Base-by-base conservation (phyloP, 306 rosid species). In the Acacia confusa region DNA sequence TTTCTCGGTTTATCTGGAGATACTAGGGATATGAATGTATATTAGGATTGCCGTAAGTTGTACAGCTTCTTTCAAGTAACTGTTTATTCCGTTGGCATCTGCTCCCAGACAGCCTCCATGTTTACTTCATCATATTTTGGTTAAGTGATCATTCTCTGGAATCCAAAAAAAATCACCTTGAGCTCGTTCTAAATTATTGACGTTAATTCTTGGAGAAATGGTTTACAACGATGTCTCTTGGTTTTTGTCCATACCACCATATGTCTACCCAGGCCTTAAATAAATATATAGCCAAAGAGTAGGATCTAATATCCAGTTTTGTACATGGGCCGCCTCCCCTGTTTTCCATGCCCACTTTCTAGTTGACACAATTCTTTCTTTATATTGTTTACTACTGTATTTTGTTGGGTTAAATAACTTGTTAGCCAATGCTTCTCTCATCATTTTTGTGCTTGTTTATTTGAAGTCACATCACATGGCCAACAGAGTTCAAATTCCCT, bases 401-500 rank as follows among this genome's bases (percentile, higher is more conserved):
- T 34, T 74, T 32, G 32, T 34, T n/a, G 27, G 64, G 48, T 24
- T 75, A 9, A 48, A 75, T 40, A 45, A 24, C 66, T 74, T 53
- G 79, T 75, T n/a, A 40, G 11, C 14, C 19, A 58, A 34, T 40
- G 53, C 57, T 40, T 75, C 25, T 38, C 36, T 70, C 34, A 13
- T 48, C 55, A 43, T 68, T 40, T 38, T 24, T 24, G 38, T 0
- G 4, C n/a, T 2, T 70, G 22, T 41, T 43, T 70, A 12, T 27
- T 45, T 45, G n/a, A 72, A 71, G 76, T 24, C 14, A 7, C 22
- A 75, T 12, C 61, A 69, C 81, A 91, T 91, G 95, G 95, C 92
- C 2, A 88, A 87, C 48, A 86, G 85, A 83, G 80, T 79, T 79
- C 74, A 32, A 66, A 81, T 86, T 67, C 88, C 89, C 3, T 81